Conservation (phyloP, 192 early-diverging fungal genomes). For the Mortierella alpina region DNA sequence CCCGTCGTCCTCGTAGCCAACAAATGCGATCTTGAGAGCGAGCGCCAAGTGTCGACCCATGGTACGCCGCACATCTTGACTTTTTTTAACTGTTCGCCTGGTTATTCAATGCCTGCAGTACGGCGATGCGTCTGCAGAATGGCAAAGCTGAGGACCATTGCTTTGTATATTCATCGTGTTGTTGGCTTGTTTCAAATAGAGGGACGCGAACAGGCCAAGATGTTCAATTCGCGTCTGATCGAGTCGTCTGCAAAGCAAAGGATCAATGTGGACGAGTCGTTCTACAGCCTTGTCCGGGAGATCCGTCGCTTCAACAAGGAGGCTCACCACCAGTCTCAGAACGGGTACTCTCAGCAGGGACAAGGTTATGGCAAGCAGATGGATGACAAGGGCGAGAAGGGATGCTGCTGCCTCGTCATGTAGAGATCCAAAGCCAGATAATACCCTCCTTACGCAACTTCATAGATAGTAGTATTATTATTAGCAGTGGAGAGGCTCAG, state of each 20-base stretch:
- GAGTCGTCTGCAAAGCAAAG: conserved; percentile 92
- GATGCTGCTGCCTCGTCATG: conserved; percentile 74
- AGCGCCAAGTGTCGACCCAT: conserved; percentile 83
- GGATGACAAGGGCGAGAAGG: conserved; percentile 54
- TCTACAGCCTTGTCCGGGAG: conserved; percentile 85
- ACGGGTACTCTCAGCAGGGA: conserved; percentile 54
- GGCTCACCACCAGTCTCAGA: conserved; percentile 59
- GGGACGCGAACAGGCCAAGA: conserved; percentile 80
- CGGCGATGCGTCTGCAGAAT: no score
- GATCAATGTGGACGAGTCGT: conserved; percentile 94
- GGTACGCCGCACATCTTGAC: conserved; percentile 39
- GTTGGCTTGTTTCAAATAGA: conserved; percentile 55
- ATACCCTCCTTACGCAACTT: no score
- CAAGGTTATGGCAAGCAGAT: conserved; percentile 52
- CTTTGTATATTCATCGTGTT: neutral
- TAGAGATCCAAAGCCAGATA: conserved; percentile 27
- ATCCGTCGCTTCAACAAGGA: conserved; percentile 87
- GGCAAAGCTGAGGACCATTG: neutral
- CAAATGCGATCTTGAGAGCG: conserved; percentile 88
- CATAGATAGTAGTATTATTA: no score
- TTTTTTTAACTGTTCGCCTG: neutral
- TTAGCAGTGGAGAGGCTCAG: no score
- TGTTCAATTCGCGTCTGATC: conserved; percentile 82
- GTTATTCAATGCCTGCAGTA: neutral
- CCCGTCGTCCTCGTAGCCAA: conserved; percentile 94